Conservation (phyloP, 208 protist genomes). For the Acanthamoeba lenticulata region DNA sequence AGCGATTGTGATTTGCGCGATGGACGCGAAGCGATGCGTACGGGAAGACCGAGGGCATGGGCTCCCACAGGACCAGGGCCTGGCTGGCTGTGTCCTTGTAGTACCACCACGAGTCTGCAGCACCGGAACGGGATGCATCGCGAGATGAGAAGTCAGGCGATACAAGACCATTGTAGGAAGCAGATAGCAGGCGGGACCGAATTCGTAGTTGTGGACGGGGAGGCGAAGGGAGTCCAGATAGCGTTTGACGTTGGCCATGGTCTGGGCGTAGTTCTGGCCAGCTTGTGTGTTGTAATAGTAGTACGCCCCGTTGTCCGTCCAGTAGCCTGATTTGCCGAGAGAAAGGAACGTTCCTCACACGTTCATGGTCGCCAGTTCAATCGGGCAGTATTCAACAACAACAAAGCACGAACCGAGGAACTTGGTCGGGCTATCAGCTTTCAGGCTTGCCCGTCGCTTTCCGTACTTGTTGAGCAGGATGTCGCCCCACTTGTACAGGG, state of each 20-base stretch:
- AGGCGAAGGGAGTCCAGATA: not conserved
- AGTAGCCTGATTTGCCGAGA: not conserved
- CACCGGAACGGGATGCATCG: no score
- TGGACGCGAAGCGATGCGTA: not conserved
- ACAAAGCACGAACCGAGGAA: not conserved
- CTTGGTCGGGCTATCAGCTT: not conserved
- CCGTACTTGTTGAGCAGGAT: not conserved
- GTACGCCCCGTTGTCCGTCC: constrained; percentile 60
- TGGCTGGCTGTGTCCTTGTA: not conserved
- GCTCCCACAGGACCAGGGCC: constrained; percentile 33
- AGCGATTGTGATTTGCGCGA: not conserved
- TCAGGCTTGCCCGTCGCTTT: not conserved
- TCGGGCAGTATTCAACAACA: not conserved
- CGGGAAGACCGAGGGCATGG: constrained; percentile 12
- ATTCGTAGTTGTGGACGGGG: constrained; percentile 39
- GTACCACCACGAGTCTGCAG: constrained; percentile 62
- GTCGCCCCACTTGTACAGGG: not conserved
- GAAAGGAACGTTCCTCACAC: not conserved
- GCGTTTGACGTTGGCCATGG: not conserved
- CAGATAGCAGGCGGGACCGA: no score
- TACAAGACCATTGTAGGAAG: no score
- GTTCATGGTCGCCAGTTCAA: no score
- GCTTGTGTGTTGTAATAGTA: constrained; percentile 62
- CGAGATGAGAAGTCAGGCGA: no score
- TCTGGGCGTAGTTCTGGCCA: constrained; percentile 40